A percentile compares a stretch with the other conserved stretches of the same genome.
These are phyloP conservation scores for Polygonum aviculare DNA, from an alignment of 148 eudicot genomes.

Conservation along the genomic window DNA sequence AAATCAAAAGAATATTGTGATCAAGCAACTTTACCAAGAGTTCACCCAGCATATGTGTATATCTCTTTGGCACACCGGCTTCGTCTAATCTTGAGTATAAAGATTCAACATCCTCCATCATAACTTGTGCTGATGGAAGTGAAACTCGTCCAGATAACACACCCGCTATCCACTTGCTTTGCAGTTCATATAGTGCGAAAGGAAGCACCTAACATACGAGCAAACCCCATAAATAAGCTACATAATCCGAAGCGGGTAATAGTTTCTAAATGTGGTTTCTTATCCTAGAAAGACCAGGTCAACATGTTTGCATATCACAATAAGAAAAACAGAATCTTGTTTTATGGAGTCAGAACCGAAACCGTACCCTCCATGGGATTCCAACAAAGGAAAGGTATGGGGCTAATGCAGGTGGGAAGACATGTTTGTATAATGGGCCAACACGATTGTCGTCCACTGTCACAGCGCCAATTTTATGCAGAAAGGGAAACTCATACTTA, in stretches of 20 bases:
- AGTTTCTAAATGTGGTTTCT: too few species aligned
- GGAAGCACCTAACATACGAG: conserved; percentile 47
- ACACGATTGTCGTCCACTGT: conserved; percentile 32
- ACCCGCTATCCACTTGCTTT: conserved; percentile 90
- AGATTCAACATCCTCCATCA: conserved; percentile 64
- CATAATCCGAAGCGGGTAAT: neutral
- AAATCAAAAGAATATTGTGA: neutral
- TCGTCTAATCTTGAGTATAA: conserved; percentile 52
- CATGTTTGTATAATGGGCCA: conserved; percentile 45
- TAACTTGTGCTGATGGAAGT: conserved; percentile 55
- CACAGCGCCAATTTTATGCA: conserved; percentile 27
- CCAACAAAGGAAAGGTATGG: conserved; percentile 33
- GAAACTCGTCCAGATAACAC: conserved; percentile 55
- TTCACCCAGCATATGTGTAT: conserved; percentile 54
- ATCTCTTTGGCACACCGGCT: conserved; percentile 60
- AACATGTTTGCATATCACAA: neutral
- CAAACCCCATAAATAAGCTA: neutral
- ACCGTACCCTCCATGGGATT: conserved; percentile 14
- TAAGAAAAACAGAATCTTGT: conserved; percentile 5
- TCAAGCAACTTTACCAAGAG: conserved; percentile 31
- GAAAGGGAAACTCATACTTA: conserved; percentile 26
- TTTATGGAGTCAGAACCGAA: neutral
- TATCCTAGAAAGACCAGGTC: neutral
- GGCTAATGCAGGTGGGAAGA: conserved; percentile 28
- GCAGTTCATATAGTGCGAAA: conserved; percentile 66